Evolutionary conservation across 2,329 filamentous ascomycete genomes (phyloP).

Genomic region (Hymenotorrendiella dingleyae): DNA sequence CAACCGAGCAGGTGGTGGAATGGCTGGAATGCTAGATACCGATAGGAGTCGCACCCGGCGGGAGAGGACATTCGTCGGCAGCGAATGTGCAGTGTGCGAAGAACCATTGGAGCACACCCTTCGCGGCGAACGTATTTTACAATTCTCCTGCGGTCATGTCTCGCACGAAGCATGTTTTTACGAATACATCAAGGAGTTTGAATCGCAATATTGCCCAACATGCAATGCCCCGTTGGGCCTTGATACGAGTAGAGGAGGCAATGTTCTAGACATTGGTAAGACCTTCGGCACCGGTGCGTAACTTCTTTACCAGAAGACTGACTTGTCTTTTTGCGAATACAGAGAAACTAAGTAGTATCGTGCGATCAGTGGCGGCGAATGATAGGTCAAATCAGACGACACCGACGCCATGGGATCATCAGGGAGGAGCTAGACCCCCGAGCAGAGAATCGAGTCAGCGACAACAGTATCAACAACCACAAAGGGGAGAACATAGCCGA

Average conservation of each 20-base stretch:
- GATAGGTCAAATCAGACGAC: constrained; percentile 51
- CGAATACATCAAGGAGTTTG: constrained; percentile 92
- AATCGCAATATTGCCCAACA: constrained; percentile 88
- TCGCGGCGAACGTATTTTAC: constrained; percentile 85
- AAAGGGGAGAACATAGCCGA: constrained; percentile 28
- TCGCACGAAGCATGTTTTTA: constrained; percentile 98
- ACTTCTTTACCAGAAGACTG: constrained; percentile 21
- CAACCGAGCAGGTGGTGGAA: constrained; percentile 32
- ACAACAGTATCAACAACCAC: constrained; percentile 32
- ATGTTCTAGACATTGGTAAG: constrained; percentile 83
- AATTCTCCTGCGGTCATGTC: constrained; percentile 95
- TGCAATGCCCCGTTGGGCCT: constrained; percentile 88
- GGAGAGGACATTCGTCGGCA: constrained; percentile 92
- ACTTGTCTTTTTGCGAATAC: constrained; percentile 20
- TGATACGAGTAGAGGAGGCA: constrained; percentile 86
- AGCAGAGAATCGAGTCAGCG: constrained; percentile 38
- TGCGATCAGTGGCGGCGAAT: constrained; percentile 69
- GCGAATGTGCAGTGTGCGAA: constrained; percentile 92
- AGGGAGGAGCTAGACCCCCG: constrained; percentile 46
- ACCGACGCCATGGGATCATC: constrained; percentile 62
- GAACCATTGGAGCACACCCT: constrained; percentile 94
- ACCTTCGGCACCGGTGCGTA: constrained; percentile 30
- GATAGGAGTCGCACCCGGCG: constrained; percentile 75
- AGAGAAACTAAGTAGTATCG: constrained; percentile 95
- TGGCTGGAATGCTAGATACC: constrained; percentile 63